Conservation (phyloP, 768 basidiomycete genomes). For the Leccinellum rugosiceps region DNA sequence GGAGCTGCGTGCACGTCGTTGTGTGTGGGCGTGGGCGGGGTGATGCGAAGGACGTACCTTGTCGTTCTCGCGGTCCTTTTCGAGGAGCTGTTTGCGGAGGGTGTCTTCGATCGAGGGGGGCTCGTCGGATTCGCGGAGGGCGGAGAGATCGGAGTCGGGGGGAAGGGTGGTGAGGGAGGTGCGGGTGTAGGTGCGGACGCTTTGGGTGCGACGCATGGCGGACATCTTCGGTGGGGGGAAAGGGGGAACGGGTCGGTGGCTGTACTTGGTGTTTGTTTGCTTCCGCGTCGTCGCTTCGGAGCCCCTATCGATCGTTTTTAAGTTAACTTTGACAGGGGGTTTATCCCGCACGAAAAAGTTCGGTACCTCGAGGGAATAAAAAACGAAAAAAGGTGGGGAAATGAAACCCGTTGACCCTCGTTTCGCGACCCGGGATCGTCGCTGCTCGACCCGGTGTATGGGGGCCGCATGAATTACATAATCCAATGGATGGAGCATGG, state of each 20-base stretch:
- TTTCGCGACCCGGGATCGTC: background rate
- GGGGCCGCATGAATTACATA: conserved; percentile 19
- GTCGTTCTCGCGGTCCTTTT: conserved; percentile 69
- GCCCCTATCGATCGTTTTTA: background rate
- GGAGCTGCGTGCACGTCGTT: conserved; percentile 41
- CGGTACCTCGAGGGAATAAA: no score
- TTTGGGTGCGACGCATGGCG: conserved; percentile 60
- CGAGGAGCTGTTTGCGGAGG: conserved; percentile 59
- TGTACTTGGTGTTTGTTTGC: background rate
- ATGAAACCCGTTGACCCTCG: background rate
- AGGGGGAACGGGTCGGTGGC: background rate
- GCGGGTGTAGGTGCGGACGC: conserved; percentile 52
- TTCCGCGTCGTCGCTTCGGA: background rate
- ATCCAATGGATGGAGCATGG: conserved; percentile 2
- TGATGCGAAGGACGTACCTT: conserved; percentile 38
- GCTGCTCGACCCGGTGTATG: background rate
- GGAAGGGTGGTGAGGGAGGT: conserved; percentile 38
- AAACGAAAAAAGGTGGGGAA: no score
- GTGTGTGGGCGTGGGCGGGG: background rate
- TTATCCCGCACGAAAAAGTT: background rate
- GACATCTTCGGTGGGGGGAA: background rate
- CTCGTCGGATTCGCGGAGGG: conserved; percentile 58
- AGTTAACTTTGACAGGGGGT: background rate
- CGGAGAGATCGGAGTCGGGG: conserved; percentile 46
- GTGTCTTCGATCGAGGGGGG: conserved; percentile 48